phyloP scores from a whole-genome alignment of 331 rosid genomes.

The Spiraea crenata region DNA sequence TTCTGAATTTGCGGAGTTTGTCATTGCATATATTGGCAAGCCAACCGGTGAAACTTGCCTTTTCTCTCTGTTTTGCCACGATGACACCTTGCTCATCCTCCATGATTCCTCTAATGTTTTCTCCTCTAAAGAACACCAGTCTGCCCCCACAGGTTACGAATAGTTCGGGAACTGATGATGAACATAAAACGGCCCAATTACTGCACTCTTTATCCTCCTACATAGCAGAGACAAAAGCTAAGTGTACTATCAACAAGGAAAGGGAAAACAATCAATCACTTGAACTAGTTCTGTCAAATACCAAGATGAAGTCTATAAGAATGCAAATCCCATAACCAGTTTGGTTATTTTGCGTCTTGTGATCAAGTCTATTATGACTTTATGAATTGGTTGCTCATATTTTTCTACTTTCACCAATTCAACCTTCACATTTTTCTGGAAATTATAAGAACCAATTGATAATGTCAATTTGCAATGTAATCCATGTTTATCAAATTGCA shows the following conservation, averaged over 20 bases:
- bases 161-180: constrained; percentile 60
- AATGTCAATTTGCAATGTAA: not conserved
- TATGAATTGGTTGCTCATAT: constrained; percentile 62
- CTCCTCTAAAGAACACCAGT: constrained; percentile 61
- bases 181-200: constrained; percentile 66
- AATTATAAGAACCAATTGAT: not conserved
- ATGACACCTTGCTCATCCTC: constrained; percentile 75
- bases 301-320: constrained; percentile 64
- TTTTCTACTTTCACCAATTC: constrained; percentile 56
- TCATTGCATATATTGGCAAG: constrained; percentile 65
- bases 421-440: constrained; percentile 50
- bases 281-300: not conserved
- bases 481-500: not conserved
- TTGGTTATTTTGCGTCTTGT: constrained; percentile 51
- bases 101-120: constrained; percentile 56
- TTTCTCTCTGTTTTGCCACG: constrained; percentile 56
- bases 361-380: constrained; percentile 54
- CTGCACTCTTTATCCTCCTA: constrained; percentile 75
- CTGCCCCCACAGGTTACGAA: constrained; percentile 73
- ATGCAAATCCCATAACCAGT: constrained; percentile 70
- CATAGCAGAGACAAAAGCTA: not conserved
- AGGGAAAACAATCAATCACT: not conserved
- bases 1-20: constrained; percentile 37
- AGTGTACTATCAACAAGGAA: not conserved
- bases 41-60: constrained; percentile 58